Percentiles rank a stretch among this genome's conserved stretches.
Evolutionary conservation across 225 moss, liverwort and hornwort genomes (phyloP).

Genomic region (Asterella californica): DNA sequence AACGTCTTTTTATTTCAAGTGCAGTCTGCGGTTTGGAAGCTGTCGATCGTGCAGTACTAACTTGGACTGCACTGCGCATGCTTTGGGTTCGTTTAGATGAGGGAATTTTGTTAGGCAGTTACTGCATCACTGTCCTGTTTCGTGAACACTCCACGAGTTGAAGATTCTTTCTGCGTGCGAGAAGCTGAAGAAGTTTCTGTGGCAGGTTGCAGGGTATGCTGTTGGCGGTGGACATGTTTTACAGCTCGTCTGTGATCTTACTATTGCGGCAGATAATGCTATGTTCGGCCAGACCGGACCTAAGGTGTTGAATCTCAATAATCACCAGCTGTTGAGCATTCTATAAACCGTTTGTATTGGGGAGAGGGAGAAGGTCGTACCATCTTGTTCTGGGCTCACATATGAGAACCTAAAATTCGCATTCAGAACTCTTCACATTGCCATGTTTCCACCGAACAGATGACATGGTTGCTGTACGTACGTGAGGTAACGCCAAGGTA

Average conservation of each 20-base stretch:
- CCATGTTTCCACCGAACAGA: not conserved
- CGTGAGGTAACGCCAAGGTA: not conserved
- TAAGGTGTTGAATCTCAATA: constrained; percentile 53
- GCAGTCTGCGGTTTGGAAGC: not conserved
- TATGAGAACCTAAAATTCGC: too few relatives aligned
- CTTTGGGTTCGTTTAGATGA: not conserved
- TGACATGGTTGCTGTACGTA: not conserved
- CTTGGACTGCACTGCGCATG: not conserved
- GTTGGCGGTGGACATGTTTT: constrained; percentile 98
- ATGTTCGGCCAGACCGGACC: constrained; percentile 97
- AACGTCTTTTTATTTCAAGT: constrained; percentile 4
- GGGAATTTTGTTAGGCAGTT: not conserved
- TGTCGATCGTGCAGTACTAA: not conserved
- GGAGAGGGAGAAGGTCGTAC: not conserved
- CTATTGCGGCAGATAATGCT: constrained; percentile 94
- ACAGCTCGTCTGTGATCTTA: constrained; percentile 94
- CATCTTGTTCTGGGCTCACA: not conserved
- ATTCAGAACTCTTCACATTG: not conserved
- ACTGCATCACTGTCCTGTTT: not conserved
- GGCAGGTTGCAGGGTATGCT: constrained; percentile 95
- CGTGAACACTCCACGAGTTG: not conserved
- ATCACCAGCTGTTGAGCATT: constrained; percentile 1
- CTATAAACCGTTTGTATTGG: not conserved
- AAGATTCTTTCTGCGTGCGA: not conserved
- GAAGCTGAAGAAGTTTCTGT: constrained; percentile 3